Base-by-base conservation (phyloP, 1,284 basidiomycete genomes). In the Uromyces viciae-fabae region DNA sequence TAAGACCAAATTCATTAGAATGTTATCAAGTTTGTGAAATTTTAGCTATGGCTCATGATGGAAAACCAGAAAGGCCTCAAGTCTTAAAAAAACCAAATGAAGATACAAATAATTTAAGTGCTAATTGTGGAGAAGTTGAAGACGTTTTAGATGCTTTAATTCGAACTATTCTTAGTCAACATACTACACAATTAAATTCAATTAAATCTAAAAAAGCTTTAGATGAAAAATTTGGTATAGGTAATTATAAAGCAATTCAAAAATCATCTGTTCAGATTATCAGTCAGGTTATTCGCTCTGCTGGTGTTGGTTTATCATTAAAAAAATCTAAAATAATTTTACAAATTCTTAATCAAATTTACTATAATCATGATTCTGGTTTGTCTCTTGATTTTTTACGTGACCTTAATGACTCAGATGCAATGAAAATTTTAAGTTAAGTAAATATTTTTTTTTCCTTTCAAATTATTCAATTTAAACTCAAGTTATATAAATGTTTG, bases 91-190 rank as follows among this genome's bases (percentile, higher is more conserved):
- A 33, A 33, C 28, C 43, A 15, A 49, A 42, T 19, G 66, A 68
- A 14, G 56, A 68, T n/a, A 84, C 83, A 38, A 84, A 83, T 2
- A 83, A 84, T 66, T 83, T 85, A 5, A 49, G 71, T 69, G 64
- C 40, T 54, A 68, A 68, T 52, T 69, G 79, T 36, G 74, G 73
- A 60, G 79, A 75, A 40, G 77, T 68, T 19, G 60, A 90, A 0
- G 89, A 90, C 81, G 91, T 93, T 62, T 88, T 93, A 69, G 92
- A 93, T 83, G 88, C 91, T 0, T 88, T 92, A 82, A 89, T 93
- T 28, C 89, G 90, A 43, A 92, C 91, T 0, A 89, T 93, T 79
- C 88, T 94, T 25, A 91, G 90, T 49, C 92, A 93, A 85, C 93
- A 92, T 84, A 93, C 92, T 0, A 90, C 90, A 46, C 87, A 87